phyloP scores from a whole-genome alignment of 75 land plant species.

The Pinus taeda region DNA sequence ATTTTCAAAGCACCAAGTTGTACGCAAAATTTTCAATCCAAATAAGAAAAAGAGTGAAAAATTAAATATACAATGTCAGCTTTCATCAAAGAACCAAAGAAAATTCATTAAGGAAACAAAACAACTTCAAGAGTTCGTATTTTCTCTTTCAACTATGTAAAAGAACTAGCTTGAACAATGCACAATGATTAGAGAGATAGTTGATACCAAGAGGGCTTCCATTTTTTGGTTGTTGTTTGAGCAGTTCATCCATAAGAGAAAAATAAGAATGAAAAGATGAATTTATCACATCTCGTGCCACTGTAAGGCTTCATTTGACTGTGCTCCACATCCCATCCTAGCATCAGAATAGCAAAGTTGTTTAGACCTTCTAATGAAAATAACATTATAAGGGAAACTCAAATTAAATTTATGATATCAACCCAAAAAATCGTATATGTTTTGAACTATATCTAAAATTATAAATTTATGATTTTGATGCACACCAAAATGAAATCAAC shows the following conservation, averaged over 20 bases:
- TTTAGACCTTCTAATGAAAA: not conserved
- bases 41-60: not conserved
- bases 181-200: conserved; percentile 16
- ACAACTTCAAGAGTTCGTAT: not conserved
- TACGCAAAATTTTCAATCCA: not conserved
- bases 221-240: conserved; percentile 30
- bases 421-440: not conserved
- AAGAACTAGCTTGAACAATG: not conserved
- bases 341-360: not conserved
- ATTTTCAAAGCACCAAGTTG: not conserved
- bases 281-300: conserved; percentile 76
- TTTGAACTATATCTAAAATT: not conserved
- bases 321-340: conserved; percentile 89
- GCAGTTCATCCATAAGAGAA: conserved; percentile 66
- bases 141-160: not conserved
- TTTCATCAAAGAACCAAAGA: not conserved
- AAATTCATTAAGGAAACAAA: not conserved
- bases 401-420: not conserved
- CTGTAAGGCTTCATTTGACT: conserved; percentile 56
- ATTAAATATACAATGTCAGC: not conserved
- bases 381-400: not conserved
- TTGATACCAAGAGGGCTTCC: conserved; percentile 69
- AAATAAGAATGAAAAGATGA: conserved; percentile 69
- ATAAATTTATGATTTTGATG: not conserved
- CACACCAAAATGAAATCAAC: conserved; percentile 62